phyloP scores from a whole-genome alignment of 2,329 filamentous ascomycete species.

The Fonsecaea pugnacius region DNA sequence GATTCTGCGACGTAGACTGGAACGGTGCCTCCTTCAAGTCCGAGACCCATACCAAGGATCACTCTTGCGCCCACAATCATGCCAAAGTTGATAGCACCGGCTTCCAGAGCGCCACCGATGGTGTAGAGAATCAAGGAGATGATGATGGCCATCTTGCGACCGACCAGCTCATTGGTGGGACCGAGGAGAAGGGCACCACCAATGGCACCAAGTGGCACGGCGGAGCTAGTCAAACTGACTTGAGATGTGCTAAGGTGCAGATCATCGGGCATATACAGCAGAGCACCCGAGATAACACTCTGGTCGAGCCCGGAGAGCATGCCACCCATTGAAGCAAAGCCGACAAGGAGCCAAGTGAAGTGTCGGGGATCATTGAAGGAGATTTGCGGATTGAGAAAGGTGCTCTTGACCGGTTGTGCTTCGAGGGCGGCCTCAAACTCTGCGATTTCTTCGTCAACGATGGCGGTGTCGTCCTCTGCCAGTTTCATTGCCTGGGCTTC shows the following conservation, averaged over 20 bases:
- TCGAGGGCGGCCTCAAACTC: constrained; percentile 42
- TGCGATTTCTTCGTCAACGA: constrained; percentile 42
- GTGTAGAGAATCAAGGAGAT: constrained; percentile 72
- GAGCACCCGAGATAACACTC: constrained; percentile 72
- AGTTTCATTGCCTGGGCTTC: constrained; percentile 35
- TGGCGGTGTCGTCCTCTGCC: constrained; percentile 30
- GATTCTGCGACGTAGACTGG: constrained; percentile 76
- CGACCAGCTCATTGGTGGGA: constrained; percentile 69
- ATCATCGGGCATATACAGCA: constrained; percentile 66
- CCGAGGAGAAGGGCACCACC: constrained; percentile 70
- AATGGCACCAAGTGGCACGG: constrained; percentile 73
- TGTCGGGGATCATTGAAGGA: constrained; percentile 65
- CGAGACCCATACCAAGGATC: constrained; percentile 71
- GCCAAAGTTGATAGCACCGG: constrained; percentile 68
- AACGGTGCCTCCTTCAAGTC: constrained; percentile 74
- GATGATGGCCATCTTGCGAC: constrained; percentile 70
- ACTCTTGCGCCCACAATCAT: constrained; percentile 73
- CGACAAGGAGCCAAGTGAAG: constrained; percentile 71
- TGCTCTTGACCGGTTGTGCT: constrained; percentile 31
- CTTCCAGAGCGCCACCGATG: constrained; percentile 69
- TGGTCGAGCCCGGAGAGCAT: constrained; percentile 74
- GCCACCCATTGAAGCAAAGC: constrained; percentile 76
- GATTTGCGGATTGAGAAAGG: constrained; percentile 46
- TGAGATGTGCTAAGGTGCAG: constrained; percentile 61
- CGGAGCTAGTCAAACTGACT: constrained; percentile 69